Evolutionary conservation across 2,329 filamentous ascomycete species (phyloP).

Genomic region (Tolypocladium album): DNA sequence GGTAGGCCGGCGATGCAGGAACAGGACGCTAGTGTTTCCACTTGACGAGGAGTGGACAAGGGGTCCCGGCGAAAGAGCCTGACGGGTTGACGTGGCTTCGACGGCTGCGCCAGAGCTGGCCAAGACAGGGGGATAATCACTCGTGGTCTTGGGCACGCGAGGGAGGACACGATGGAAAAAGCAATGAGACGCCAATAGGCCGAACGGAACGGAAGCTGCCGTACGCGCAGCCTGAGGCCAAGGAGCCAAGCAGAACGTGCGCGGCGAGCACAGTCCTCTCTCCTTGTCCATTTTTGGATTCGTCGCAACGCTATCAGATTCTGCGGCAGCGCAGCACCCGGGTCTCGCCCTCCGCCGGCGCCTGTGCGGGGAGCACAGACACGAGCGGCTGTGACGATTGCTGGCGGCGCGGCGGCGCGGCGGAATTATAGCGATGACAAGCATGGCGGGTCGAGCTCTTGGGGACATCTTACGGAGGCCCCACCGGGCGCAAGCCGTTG

Average conservation of each 20-base stretch:
- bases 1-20: conserved; percentile 12
- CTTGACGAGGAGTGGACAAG: conserved; percentile 9
- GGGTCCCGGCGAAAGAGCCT: background rate
- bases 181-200: background rate
- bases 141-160: background rate
- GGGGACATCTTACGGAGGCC: background rate
- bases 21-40: conserved; percentile 23
- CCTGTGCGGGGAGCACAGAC: background rate
- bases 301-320: background rate
- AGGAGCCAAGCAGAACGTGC: background rate
- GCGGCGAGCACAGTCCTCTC: background rate
- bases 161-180: background rate
- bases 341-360: background rate
- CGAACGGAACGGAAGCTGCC: background rate
- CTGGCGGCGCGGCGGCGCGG: background rate
- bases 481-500: background rate
- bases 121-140: background rate
- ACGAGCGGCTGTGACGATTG: background rate
- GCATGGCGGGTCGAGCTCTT: background rate
- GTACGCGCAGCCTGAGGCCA: background rate
- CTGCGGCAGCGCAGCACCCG: background rate
- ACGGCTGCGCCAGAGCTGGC: background rate
- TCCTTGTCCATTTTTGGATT: background rate
- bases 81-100: background rate
- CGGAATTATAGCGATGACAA: background rate